Evolutionary conservation across 306 rosid species (phyloP).

Genomic region (Morella rubra): DNA sequence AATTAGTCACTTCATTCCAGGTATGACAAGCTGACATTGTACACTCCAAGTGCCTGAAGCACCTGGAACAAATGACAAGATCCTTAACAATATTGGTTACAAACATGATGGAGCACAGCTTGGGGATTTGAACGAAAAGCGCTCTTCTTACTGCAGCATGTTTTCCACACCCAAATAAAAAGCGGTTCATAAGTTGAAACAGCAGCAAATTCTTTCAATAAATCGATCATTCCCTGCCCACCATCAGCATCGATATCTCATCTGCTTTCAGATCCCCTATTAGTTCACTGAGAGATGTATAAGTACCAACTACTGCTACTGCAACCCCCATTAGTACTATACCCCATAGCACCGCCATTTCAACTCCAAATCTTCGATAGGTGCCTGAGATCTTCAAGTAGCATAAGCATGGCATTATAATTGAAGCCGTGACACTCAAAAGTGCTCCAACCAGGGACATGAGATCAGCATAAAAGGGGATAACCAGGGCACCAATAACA

Average conservation of each 20-base stretch:
- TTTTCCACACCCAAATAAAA: too few species aligned
- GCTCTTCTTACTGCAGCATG: too few species aligned
- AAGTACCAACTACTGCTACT: constrained; percentile 49
- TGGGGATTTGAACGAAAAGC: too few species aligned
- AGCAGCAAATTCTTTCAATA: neutral
- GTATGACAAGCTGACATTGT: too few species aligned
- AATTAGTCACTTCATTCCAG: too few species aligned
- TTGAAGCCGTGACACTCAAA: constrained; percentile 57
- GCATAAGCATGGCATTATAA: constrained; percentile 62
- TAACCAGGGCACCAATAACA: constrained; percentile 39
- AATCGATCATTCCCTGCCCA: neutral
- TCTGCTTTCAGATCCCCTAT: constrained; percentile 24
- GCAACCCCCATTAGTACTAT: constrained; percentile 40
- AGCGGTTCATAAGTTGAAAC: neutral
- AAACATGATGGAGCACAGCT: too few species aligned
- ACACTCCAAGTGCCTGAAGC: too few species aligned
- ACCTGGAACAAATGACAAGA: too few species aligned
- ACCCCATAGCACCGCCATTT: constrained; percentile 20
- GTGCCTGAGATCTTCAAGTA: constrained; percentile 65
- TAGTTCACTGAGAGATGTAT: constrained; percentile 46
- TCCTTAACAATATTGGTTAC: too few species aligned
- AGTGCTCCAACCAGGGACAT: constrained; percentile 75
- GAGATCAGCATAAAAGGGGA: constrained; percentile 56
- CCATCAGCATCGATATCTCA: neutral
- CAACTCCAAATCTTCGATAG: constrained; percentile 32